Evolutionary conservation across 306 rosid species (phyloP), one percentile per base, ranked within the genome.

Genomic region (Quercus wislizeni): DNA sequence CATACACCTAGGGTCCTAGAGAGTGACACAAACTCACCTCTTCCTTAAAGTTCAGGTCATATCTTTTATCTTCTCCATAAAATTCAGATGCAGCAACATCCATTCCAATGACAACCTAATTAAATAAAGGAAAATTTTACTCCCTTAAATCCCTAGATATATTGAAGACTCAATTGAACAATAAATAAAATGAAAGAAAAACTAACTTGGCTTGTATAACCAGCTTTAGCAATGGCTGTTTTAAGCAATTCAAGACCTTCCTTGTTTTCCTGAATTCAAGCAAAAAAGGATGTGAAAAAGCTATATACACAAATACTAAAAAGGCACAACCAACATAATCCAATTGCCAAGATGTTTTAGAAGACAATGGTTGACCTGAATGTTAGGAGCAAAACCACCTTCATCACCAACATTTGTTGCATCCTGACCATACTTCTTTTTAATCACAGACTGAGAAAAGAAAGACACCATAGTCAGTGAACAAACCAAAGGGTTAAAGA

Each of bases 331-430:
- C 19, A 69, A 52, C 54, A 70, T 74, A 63, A 73, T 56, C 70
- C 21, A 46, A 70, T 72, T 72, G 64, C 70, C 70, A 67, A 10
- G 2, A 27, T n/a, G 18, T 23, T 78, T 27, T 56, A 35, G 41
- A 21, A 78, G 54, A 56, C 55, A 75, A 49, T 31, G 25, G 30
- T 12, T 28, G 15, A 94, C 99, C 97, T 92, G 99, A 74, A 96
- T 96, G 79, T 96, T 96, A 54, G 99, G 99, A 59, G 99, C 98
- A 77, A 96, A 96, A 46, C 99, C 99, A 82, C 99, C 99, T 89
- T 96, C 99, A 1, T 96, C 99, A 79, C 99, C 99, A 68, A 96
- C 99, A 80, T 96, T 96, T 4, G 94, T 80, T 61, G 99, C 99
- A 89, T 94, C 99, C 81, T 94, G 99, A 57, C 97, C 99, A 13